Percentiles rank a stretch among this genome's conserved stretches.
phyloP scores from a whole-genome alignment of 345 rosid genomes.

The Eucalyptus microcorys region DNA sequence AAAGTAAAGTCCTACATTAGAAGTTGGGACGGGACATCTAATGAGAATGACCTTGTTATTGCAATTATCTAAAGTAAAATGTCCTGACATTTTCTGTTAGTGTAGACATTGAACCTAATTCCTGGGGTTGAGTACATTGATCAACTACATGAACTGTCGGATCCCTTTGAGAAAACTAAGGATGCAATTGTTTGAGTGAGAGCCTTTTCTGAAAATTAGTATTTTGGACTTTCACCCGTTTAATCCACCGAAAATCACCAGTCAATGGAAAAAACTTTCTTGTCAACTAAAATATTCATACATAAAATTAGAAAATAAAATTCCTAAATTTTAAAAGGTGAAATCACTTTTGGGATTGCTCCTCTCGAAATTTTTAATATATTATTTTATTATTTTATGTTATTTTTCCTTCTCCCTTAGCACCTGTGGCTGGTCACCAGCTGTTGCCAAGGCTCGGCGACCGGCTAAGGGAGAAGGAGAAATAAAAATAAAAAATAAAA shows the following conservation, averaged over 20 bases:
- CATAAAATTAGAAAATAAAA: no score
- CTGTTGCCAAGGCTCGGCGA: accelerated
- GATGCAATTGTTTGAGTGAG: no score
- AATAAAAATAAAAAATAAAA: no score
- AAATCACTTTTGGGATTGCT: background rate
- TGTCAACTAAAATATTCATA: background rate
- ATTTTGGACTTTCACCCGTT: background rate
- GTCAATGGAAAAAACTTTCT: no score
- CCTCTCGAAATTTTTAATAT: background rate
- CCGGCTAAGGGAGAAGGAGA: background rate
- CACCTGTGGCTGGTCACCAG: background rate
- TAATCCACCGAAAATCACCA: background rate
- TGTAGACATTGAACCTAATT: background rate
- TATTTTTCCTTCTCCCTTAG: background rate
- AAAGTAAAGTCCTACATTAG: background rate
- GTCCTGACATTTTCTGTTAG: background rate
- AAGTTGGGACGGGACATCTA: background rate
- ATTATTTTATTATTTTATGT: accelerated
- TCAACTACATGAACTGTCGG: background rate
- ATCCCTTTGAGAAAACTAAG: background rate
- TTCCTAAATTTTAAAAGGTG: background rate
- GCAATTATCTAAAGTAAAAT: background rate
- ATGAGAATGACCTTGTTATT: background rate
- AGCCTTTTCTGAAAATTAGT: no score
- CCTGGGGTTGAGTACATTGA: background rate